Conservation (phyloP, 306 rosid genomes). For the Trichosanthes cucumerina region DNA sequence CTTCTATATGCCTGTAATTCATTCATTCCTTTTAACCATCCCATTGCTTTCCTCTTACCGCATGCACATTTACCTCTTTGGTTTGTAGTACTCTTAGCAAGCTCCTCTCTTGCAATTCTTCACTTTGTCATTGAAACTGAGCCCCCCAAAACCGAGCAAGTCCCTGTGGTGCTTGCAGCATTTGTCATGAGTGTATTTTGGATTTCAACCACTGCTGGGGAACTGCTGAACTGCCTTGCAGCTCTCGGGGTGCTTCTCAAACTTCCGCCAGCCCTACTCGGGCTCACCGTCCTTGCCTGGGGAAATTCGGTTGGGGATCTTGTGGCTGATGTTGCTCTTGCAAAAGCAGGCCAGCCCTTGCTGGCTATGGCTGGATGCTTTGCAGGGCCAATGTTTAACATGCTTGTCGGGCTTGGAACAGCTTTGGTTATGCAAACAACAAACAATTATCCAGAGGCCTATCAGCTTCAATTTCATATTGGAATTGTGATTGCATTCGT, state of each 20-base stretch:
- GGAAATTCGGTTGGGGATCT: constrained; percentile 97
- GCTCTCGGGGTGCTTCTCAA: constrained; percentile 56
- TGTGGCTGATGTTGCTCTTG: constrained; percentile 87
- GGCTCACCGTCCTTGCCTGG: constrained; percentile 96
- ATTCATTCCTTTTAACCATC: constrained; percentile 55
- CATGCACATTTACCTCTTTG: constrained; percentile 69
- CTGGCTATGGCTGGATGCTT: constrained; percentile 99
- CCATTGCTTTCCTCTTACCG: constrained; percentile 74
- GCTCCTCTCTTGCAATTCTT: constrained; percentile 75
- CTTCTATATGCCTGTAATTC: constrained; percentile 72
- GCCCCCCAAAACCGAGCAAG: constrained; percentile 77
- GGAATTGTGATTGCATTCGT: constrained; percentile 85
- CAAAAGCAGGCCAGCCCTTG: constrained; percentile 94
- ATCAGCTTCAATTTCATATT: constrained; percentile 57
- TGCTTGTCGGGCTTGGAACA: constrained; percentile 91
- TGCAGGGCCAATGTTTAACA: constrained; percentile 97
- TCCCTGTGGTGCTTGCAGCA: constrained; percentile 56
- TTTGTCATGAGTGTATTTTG: constrained; percentile 94
- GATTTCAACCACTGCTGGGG: constrained; percentile 86
- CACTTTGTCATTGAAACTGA: constrained; percentile 58
- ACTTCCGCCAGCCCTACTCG: constrained; percentile 65
- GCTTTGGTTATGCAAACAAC: constrained; percentile 84
- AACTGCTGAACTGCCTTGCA: constrained; percentile 82
- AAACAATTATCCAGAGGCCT: constrained; percentile 57
- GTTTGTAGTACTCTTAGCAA: constrained; percentile 54